A percentile compares a stretch with the other conserved stretches of the same genome.
phyloP scores from a whole-genome alignment of 1,284 basidiomycete genomes.

The Cystobasidium pallidum region DNA sequence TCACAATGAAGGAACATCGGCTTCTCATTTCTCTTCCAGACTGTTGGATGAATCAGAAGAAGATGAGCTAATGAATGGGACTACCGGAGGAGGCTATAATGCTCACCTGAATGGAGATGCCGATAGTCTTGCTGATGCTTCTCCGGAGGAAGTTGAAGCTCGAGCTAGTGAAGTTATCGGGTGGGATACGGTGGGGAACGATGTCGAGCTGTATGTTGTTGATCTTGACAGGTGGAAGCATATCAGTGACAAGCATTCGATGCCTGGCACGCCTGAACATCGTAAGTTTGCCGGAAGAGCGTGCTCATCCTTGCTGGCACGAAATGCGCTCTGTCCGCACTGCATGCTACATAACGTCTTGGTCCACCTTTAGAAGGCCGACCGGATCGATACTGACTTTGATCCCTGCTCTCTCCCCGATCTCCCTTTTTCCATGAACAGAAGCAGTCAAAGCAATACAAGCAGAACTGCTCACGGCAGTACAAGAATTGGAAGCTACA shows the following conservation, averaged over 20 bases:
- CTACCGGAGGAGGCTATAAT: not conserved
- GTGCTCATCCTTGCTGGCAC: too few relatives aligned
- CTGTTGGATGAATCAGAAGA: slow-evolving; percentile 32
- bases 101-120: slow-evolving; percentile 7
- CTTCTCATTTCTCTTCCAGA: slow-evolving; percentile 22
- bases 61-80: slow-evolving; percentile 25
- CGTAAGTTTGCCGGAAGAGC: too few relatives aligned
- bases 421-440: not conserved
- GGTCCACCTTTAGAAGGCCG: not conserved
- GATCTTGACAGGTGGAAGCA: slow-evolving; percentile 35
- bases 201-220: slow-evolving; percentile 16
- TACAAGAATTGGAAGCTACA: slow-evolving; percentile 35
- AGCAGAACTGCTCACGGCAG: slow-evolving; percentile 14
- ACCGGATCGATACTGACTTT: too few relatives aligned
- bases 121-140: slow-evolving; percentile 29
- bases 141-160: slow-evolving; percentile 37
- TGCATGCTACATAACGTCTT: not conserved
- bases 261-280: slow-evolving; percentile 28
- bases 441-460: slow-evolving; percentile 37
- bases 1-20: not conserved
- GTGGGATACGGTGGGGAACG: slow-evolving; percentile 30
- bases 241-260: not conserved
- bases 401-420: not conserved
- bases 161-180: slow-evolving; percentile 26
- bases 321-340: too few relatives aligned